Base-by-base conservation (phyloP, 148 eudicot genomes). In the Fallopia convolvulus region DNA sequence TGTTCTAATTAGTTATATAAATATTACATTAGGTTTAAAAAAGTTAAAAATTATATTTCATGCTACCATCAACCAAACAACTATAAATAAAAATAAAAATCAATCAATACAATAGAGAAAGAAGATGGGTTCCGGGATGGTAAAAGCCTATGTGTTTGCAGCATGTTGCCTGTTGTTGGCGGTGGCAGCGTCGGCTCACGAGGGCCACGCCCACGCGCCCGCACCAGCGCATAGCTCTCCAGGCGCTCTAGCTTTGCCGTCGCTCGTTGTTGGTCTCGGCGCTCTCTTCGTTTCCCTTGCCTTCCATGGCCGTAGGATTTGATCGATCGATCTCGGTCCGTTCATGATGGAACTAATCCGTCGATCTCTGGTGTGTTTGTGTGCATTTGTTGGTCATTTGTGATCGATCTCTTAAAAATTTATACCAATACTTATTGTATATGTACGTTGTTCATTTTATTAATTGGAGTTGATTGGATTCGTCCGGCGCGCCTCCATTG, bases 121-220 rank as follows among this genome's bases (percentile, higher is more conserved):
- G 7, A 14, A 3, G 30, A 63, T 63, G 70, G 70, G 36, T 33
- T 32, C 72, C 33, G 68, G 33, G 5, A 60, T 60, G 4, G 42
- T 66, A 20, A 66, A 66, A 36, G 72, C 42, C 15, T 66, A 66
- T 30, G 20, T 44, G 33, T 32, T 66, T 14, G 72, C 42, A 5
- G 72, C 72, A 14, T 66, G 41, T 30, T 66, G 72, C 72, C 72
- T 66, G 42, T 12, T 66, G n/a, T 14, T 66, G 72, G 72, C 72
- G 42, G 4, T 36, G 2, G 9, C 41, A 36, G 72, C 42, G 15
- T 66, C 72, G 6, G 72, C 42, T 14, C 72, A 66, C 3, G 72
- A 66, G 20, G 72, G 72, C 3, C 72, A 66, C 42, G 20, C 8
- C 36, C 72, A 66, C 33, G 72, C 72, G 1, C 72, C 72, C 6